Percentiles rank a stretch among this genome's conserved stretches.
Evolutionary conservation across 1,284 basidiomycete species (phyloP).

Genomic region (Microbotryomycetes sp.): DNA sequence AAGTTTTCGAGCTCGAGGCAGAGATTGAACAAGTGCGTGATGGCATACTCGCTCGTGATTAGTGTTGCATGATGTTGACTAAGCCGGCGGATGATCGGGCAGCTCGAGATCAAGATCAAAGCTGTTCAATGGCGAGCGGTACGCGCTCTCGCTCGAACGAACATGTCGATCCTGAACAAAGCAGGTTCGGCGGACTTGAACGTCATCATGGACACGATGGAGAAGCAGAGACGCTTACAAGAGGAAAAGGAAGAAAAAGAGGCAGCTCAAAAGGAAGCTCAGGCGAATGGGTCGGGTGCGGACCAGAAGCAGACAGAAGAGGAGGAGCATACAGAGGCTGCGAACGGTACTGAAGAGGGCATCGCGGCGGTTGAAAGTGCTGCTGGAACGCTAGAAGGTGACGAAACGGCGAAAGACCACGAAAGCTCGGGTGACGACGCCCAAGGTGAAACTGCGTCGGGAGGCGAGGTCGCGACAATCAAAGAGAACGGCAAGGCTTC

Average conservation of each 20-base stretch:
- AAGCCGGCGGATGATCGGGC: neutral
- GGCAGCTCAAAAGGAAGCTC: neutral
- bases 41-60: neutral
- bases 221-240: neutral
- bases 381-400: too few species aligned
- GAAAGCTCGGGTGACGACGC: too few species aligned
- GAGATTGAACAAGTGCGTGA: slow-evolving; percentile 2
- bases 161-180: slow-evolving; percentile 20
- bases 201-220: neutral
- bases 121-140: slow-evolving; percentile 30
- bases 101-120: slow-evolving; percentile 3
- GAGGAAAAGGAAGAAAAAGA: neutral
- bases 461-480: too few species aligned
- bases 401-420: too few species aligned
- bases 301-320: neutral
- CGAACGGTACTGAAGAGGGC: neutral
- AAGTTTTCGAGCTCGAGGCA: slow-evolving; percentile 3
- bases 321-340: neutral
- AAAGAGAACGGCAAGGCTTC: too few species aligned
- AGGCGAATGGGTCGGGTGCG: slow-evolving; percentile 1
- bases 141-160: slow-evolving; percentile 10
- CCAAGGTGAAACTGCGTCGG: too few species aligned
- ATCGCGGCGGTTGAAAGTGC: too few species aligned
- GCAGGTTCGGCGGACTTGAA: slow-evolving; percentile 21
- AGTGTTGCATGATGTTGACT: slow-evolving; percentile 3